Evolutionary conservation across 106 monocot species (phyloP), one percentile per base, ranked within the genome.

Genomic region (Acanthochlamys bracteata): DNA sequence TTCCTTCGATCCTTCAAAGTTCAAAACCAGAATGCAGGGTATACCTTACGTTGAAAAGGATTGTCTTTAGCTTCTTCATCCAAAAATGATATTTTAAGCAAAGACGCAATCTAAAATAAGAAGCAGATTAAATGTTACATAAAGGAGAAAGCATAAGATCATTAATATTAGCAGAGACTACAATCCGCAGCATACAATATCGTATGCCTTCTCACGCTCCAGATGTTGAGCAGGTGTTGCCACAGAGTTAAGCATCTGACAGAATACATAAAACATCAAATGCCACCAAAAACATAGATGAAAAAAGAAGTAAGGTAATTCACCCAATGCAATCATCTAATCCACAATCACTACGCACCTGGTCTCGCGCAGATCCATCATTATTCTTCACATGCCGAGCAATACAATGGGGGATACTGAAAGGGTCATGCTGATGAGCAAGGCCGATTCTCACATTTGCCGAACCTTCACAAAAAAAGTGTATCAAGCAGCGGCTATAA

Each of bases 391-490:
- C 59, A 66, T 59, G 73, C 52, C 91, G 73, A 27, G 96, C 91
- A 25, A 98, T 85, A 63, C 96, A 98, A 27, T 98, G 91, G 0
- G 91, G 88, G 15, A 98, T 41, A 40, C 57, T 88, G 67, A 88
- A 79, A 19, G 96, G 96, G 14, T 75, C 75, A 13, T 84, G 71
- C 26, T 98, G 88, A 64, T 79, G 72, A 39, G 96, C 96, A 59
- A 91, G 77, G 16, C 96, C 96, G 17, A 98, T 81, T 59, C 88
- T 76, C 45, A 98, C 83, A 81, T 98, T 91, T 22, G 83, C 85
- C 26, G 91, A 98, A 62, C 96, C 96, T 96, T 67, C 3, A 10
- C 3, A 46, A 47, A 20, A 64, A 66, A 77, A 2, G 66, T 49
- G 10, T 3, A 20, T 20, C 0, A 57, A 40, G 13, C 12, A 41